phyloP scores from a whole-genome alignment of 2,329 filamentous ascomycete genomes.

The Sporothrix brunneoviolacea region DNA sequence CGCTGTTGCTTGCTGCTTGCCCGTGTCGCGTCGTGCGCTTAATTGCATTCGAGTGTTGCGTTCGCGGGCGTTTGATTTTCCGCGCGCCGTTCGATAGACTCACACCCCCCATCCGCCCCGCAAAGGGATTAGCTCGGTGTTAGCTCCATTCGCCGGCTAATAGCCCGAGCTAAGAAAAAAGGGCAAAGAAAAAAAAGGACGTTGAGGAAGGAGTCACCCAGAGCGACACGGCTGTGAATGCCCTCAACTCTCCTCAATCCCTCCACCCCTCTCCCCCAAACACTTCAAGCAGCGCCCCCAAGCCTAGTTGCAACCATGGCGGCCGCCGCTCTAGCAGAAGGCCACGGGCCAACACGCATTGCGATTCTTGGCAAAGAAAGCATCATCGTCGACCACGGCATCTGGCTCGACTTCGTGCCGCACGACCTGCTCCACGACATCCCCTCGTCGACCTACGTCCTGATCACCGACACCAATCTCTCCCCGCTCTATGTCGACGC shows the following conservation, averaged over 20 bases:
- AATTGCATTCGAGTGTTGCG: no score
- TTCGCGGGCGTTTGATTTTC: no score
- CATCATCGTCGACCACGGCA: slow-evolving; percentile 85
- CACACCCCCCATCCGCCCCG: neutral
- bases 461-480: slow-evolving; percentile 95
- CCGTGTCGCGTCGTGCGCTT: no score
- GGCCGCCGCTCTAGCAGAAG: neutral
- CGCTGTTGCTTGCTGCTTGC: no score
- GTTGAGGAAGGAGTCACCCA: neutral
- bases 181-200: neutral
- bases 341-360: slow-evolving; percentile 50
- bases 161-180: neutral
- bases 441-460: slow-evolving; percentile 83
- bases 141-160: neutral
- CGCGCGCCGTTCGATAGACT: no score
- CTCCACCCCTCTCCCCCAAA: neutral
- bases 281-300: neutral
- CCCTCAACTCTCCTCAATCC: neutral
- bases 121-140: neutral
- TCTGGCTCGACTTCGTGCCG: slow-evolving; percentile 78
- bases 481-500: slow-evolving; percentile 69
- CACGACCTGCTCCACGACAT: slow-evolving; percentile 73
- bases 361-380: slow-evolving; percentile 81
- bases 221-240: neutral
- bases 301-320: slow-evolving; percentile 11